phyloP scores from a whole-genome alignment of 2,329 filamentous ascomycete genomes.

The Blumeriella jaapii region DNA sequence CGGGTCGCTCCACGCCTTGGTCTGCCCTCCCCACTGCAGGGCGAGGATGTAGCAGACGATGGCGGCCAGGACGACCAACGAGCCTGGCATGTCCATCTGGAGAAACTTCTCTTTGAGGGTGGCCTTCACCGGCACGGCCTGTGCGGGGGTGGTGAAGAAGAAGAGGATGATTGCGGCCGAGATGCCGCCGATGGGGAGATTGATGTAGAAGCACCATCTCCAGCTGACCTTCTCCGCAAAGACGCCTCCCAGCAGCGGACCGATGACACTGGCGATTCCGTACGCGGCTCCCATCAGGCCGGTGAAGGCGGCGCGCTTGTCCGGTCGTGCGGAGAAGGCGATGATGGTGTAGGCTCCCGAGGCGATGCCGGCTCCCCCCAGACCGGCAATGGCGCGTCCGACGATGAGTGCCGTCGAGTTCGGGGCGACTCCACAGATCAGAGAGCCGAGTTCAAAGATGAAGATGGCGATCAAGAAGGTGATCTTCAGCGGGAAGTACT shows the following conservation, averaged over 20 bases:
- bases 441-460: slow-evolving; percentile 29
- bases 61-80: slow-evolving; percentile 34
- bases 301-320: slow-evolving; percentile 27
- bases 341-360: slow-evolving; percentile 35
- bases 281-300: slow-evolving; percentile 27
- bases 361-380: slow-evolving; percentile 27
- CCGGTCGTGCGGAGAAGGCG: slow-evolving; percentile 27
- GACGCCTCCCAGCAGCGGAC: slow-evolving; percentile 29
- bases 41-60: slow-evolving; percentile 35
- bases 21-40: slow-evolving; percentile 37
- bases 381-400: slow-evolving; percentile 27
- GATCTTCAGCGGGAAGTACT: slow-evolving; percentile 27
- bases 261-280: slow-evolving; percentile 24
- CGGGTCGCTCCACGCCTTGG: slow-evolving; percentile 32
- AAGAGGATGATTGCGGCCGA: slow-evolving; percentile 30
- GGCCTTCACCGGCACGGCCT: slow-evolving; percentile 29
- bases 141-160: slow-evolving; percentile 33
- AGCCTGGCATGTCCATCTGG: slow-evolving; percentile 38
- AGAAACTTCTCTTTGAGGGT: slow-evolving; percentile 34
- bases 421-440: slow-evolving; percentile 29
- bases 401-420: slow-evolving; percentile 28
- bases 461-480: slow-evolving; percentile 26
- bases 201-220: slow-evolving; percentile 32
- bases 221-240: slow-evolving; percentile 29
- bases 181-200: slow-evolving; percentile 32